A percentile compares a stretch with the other conserved stretches of the same genome.
phyloP scores from a whole-genome alignment of 805 yeast species.

The Blastobotrys americana region DNA sequence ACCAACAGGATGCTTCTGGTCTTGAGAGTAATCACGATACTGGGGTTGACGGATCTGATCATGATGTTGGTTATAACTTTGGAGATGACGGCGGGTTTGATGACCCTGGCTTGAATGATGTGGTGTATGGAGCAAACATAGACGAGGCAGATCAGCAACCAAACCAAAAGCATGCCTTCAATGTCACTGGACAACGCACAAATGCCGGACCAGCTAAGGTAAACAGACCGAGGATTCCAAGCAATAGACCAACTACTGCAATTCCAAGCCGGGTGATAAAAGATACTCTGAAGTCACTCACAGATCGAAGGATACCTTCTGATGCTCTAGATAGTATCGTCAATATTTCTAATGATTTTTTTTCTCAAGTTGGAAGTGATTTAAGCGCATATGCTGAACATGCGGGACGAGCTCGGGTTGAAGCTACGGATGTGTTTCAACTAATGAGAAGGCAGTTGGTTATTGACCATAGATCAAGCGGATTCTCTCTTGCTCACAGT shows the following conservation, averaged over 20 bases:
- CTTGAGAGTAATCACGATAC: too few species aligned
- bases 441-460: constrained; percentile 30
- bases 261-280: constrained; percentile 14
- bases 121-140: too few species aligned
- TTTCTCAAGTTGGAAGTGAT: constrained; percentile 27
- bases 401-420: constrained; percentile 26
- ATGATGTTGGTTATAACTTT: neutral
- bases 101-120: neutral
- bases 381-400: constrained; percentile 31
- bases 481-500: constrained; percentile 25
- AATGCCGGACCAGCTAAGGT: neutral
- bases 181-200: too few species aligned
- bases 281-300: constrained; percentile 12
- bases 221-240: neutral
- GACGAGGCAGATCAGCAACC: too few species aligned
- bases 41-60: neutral
- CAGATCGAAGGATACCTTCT: constrained; percentile 9
- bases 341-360: constrained; percentile 26
- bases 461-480: constrained; percentile 15
- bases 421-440: constrained; percentile 24
- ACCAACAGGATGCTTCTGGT: too few species aligned
- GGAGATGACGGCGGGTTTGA: neutral
- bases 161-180: constrained; percentile 4
- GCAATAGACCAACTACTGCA: constrained; percentile 6
- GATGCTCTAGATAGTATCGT: constrained; percentile 23